phyloP scores from a whole-genome alignment of 768 basidiomycete genomes.

The Lactarius pseudohatsudake region DNA sequence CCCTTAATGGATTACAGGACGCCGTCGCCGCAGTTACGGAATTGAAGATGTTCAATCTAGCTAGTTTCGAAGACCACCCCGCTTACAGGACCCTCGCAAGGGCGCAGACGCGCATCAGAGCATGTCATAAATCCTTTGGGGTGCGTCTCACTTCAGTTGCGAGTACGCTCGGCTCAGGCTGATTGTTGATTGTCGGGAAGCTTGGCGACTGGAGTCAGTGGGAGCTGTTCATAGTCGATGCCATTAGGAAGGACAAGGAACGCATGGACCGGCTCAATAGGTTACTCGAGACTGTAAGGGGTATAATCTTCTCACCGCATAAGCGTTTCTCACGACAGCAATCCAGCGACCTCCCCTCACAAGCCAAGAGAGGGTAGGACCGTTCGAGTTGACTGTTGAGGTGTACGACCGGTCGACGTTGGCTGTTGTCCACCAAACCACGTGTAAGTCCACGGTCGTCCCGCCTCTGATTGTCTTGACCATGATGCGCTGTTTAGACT shows the following conservation, averaged over 20 bases:
- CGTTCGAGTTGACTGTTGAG: slow-evolving; percentile 4
- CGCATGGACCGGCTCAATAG: slow-evolving; percentile 23
- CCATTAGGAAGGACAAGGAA: slow-evolving; percentile 11
- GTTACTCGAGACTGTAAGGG: slow-evolving; percentile 6
- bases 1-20: slow-evolving; percentile 14
- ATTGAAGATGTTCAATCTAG: slow-evolving; percentile 15
- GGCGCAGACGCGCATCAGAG: slow-evolving; percentile 8
- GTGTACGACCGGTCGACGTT: background rate
- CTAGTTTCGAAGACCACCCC: slow-evolving; percentile 10
- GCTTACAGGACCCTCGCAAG: slow-evolving; percentile 5
- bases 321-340: background rate
- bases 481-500: background rate
- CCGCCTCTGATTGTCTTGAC: background rate
- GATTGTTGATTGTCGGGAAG: background rate
- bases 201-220: slow-evolving; percentile 12
- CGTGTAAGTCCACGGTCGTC: background rate
- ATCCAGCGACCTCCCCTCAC: slow-evolving; percentile 15
- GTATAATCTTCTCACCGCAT: background rate
- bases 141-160: slow-evolving; percentile 6
- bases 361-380: background rate
- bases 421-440: background rate
- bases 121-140: slow-evolving; percentile 11
- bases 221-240: slow-evolving; percentile 3
- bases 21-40: slow-evolving; percentile 20
- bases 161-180: background rate